phyloP scores from a whole-genome alignment of 2,329 filamentous ascomycete genomes.

The Pyrenochaeta sp. region DNA sequence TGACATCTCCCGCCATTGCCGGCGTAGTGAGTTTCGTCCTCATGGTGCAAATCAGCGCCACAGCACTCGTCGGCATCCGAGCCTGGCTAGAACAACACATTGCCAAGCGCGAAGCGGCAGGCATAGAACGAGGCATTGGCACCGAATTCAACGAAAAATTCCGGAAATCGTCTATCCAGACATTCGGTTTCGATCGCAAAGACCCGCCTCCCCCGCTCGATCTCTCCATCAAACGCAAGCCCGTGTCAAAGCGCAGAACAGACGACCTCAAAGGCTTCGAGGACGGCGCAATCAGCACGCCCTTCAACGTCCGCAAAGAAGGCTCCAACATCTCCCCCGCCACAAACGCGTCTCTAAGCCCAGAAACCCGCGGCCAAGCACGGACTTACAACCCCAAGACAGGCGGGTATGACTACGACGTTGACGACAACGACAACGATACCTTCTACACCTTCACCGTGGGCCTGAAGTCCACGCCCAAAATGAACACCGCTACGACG shows the following conservation, averaged over 20 bases:
- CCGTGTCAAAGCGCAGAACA: slow-evolving; percentile 15
- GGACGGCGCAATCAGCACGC: slow-evolving; percentile 29
- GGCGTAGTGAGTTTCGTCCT: slow-evolving; percentile 22
- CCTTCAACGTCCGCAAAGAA: slow-evolving; percentile 29
- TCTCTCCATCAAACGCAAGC: slow-evolving; percentile 5
- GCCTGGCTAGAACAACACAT: slow-evolving; percentile 37
- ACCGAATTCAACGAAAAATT: slow-evolving; percentile 1
- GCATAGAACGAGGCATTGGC: slow-evolving; percentile 1
- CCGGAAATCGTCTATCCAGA: slow-evolving; percentile 23
- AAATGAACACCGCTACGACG: neutral
- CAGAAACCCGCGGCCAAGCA: no score
- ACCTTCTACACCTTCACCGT: no score
- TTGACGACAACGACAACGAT: slow-evolving; percentile 17
- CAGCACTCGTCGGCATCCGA: slow-evolving; percentile 27
- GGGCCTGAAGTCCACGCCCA: slow-evolving; percentile 2
- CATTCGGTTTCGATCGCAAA: slow-evolving; percentile 25
- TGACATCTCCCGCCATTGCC: slow-evolving; percentile 24
- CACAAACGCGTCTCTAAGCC: neutral
- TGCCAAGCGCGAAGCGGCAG: slow-evolving; percentile 18
- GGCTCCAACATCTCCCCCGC: slow-evolving; percentile 10
- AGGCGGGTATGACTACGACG: slow-evolving; percentile 15
- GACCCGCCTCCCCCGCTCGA: slow-evolving; percentile 9
- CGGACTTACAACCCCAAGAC: no score
- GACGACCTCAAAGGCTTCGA: slow-evolving; percentile 26
- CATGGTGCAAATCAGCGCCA: slow-evolving; percentile 31